Evolutionary conservation across 1,284 basidiomycete genomes (phyloP).

Genomic region (Apiotrichum brassicae): DNA sequence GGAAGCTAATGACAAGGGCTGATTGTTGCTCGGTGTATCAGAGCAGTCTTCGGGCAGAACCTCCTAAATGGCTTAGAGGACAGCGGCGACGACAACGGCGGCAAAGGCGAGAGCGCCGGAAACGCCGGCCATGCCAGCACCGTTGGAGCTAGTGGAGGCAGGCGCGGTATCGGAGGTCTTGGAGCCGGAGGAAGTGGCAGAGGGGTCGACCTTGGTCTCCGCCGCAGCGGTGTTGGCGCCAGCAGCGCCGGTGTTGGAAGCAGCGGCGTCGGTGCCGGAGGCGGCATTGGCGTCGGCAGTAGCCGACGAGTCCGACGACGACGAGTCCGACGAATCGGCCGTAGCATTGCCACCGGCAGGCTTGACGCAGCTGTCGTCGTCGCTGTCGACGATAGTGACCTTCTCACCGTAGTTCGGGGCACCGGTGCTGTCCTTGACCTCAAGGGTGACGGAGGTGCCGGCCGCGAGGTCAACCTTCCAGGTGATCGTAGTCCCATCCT

Average conservation of each 20-base stretch:
- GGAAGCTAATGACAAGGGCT: too few species aligned
- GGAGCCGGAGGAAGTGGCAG: conserved; percentile 8
- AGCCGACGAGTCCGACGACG: not conserved
- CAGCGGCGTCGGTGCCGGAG: conserved; percentile 3
- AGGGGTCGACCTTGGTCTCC: not conserved
- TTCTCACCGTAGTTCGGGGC: conserved; percentile 27
- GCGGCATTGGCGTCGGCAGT: conserved; percentile 5
- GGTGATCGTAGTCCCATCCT: conserved; percentile 52
- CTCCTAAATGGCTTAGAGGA: conserved; percentile 19
- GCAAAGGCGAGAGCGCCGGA: conserved; percentile 18
- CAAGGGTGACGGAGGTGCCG: conserved; percentile 47
- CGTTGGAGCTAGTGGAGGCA: conserved; percentile 5
- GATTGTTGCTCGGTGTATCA: too few species aligned
- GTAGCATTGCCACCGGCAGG: not conserved
- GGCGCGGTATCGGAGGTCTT: conserved; percentile 7
- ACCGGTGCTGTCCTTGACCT: conserved; percentile 35
- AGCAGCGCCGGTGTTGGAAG: conserved; percentile 3
- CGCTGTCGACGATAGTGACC: conserved; percentile 19
- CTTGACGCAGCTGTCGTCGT: conserved; percentile 19
- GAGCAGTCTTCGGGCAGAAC: not conserved
- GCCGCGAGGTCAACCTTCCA: conserved; percentile 59
- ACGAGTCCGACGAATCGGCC: too few species aligned
- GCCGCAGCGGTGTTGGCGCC: conserved; percentile 1
- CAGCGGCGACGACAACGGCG: conserved; percentile 24
- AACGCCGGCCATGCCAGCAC: conserved; percentile 15